Conservation (phyloP, 2,329 filamentous ascomycete genomes). For the Penicillium sp. region DNA sequence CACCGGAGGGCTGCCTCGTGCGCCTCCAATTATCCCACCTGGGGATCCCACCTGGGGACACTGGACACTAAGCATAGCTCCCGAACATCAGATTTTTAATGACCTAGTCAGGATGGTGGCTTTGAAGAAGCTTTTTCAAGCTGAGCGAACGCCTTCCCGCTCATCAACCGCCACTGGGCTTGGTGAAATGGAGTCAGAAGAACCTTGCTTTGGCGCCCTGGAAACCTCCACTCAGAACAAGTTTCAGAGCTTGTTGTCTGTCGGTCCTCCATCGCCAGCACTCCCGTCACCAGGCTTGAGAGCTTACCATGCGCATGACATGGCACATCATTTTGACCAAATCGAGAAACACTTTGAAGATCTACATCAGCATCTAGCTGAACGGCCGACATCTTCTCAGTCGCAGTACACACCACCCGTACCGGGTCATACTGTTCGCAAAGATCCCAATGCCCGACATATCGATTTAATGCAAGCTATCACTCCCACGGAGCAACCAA, state of each 20-base stretch:
- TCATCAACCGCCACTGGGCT: slow-evolving; percentile 21
- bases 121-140: slow-evolving; percentile 40
- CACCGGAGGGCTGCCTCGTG: slow-evolving; percentile 4
- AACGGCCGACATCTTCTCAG: slow-evolving; percentile 34
- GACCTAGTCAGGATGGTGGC: slow-evolving; percentile 35
- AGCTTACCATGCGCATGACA: slow-evolving; percentile 28
- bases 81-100: slow-evolving; percentile 11
- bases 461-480: slow-evolving; percentile 48
- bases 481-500: slow-evolving; percentile 39
- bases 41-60: slow-evolving; percentile 6
- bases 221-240: slow-evolving; percentile 6
- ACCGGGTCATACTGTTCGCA: slow-evolving; percentile 28
- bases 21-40: slow-evolving; percentile 6
- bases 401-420: slow-evolving; percentile 31
- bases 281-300: slow-evolving; percentile 22
- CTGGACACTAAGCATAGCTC: neutral
- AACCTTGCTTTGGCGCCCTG: slow-evolving; percentile 12
- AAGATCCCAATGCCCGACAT: slow-evolving; percentile 36
- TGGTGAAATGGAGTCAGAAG: slow-evolving; percentile 5
- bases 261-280: slow-evolving; percentile 16
- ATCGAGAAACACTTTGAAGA: slow-evolving; percentile 47
- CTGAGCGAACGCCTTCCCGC: slow-evolving; percentile 29
- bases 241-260: neutral
- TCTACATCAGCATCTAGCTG: slow-evolving; percentile 40
- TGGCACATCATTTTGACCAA: slow-evolving; percentile 40